Percentiles rank a stretch among this genome's conserved stretches.
Evolutionary conservation across 2,329 filamentous ascomycete genomes (phyloP).

Genomic region (Pseudogymnoascus sp.): DNA sequence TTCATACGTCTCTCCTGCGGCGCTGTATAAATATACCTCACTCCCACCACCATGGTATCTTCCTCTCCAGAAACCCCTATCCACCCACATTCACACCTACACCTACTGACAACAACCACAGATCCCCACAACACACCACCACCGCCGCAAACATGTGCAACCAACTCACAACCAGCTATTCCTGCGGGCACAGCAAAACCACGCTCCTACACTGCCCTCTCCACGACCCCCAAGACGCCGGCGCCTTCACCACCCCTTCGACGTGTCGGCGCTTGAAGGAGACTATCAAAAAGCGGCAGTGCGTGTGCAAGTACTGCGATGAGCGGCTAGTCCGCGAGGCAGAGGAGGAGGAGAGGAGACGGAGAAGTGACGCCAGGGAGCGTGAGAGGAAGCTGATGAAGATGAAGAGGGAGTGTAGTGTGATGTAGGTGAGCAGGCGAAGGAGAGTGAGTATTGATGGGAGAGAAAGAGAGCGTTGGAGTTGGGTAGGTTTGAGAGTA

Average conservation of each 20-base stretch:
- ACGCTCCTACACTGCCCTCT: neutral
- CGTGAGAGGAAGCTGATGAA: neutral
- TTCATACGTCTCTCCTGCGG: neutral
- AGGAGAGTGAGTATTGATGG: neutral
- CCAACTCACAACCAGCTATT: neutral
- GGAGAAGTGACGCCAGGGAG: neutral
- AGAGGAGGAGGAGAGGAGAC: neutral
- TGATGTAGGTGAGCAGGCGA: neutral
- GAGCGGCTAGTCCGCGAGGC: neutral
- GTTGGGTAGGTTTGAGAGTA: conserved; percentile 21
- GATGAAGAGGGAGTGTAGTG: neutral
- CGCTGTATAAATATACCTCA: neutral
- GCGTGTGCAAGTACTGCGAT: neutral
- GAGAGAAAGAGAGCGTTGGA: neutral
- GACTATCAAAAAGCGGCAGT: neutral
- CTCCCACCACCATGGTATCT: neutral
- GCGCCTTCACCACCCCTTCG: neutral
- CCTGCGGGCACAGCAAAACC: neutral
- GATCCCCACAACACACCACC: neutral
- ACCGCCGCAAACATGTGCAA: neutral
- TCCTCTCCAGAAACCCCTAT: neutral
- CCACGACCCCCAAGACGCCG: neutral
- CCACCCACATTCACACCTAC: neutral
- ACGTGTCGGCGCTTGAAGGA: neutral
- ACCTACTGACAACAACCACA: neutral